Base-by-base conservation (phyloP, 2,329 filamentous ascomycete genomes). In the Cordyceps sp. region DNA sequence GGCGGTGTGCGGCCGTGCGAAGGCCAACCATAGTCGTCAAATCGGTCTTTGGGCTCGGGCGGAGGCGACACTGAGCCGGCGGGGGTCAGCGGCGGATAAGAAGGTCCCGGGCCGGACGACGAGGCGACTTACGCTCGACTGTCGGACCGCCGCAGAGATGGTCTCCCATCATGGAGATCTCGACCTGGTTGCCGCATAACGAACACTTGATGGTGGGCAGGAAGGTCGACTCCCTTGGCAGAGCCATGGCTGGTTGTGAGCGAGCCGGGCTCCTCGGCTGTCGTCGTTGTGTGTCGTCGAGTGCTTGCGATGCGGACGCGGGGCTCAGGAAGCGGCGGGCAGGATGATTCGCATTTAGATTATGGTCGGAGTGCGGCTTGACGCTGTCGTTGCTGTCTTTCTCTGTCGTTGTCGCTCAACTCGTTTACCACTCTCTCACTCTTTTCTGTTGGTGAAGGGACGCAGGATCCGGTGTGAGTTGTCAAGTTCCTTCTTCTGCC, bases 141-240 rank as follows among this genome's bases (percentile, higher is more conserved):
- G 61, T 48, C 37, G 57, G 48, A 36, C 53, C 58, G 29, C 53
- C 53, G 53, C 85, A 93, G 38, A 82, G 52, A 59, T 93, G 85
- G 39, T 92, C 83, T 38, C 82, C 83, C 77, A 93, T 80, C 52
- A 76, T 62, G 26, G 79, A 78, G 43, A 93, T 90, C 48, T 86
- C 78, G 37, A 93, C 81, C 45, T 86, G 72, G 26, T 61, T 55
- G 26, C 73, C 71, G 50, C 84, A 93, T 58, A 67, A 74, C 33
- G 84, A 92, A 57, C 84, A 93, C 64, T 88, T 93, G 57, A 93
- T 81, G 17, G 75, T 75, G 47, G 84, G 82, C 61, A 90, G 63
- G 41, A 86, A 73, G 53, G 69, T 67, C 52, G 73, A 78, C 52
- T 73, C 67, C 48, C 74, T 64, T 44, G 62, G 62, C 39, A 58